Evolutionary conservation across 768 basidiomycete species (phyloP), one percentile per base, ranked within the genome.

Genomic region (Tephrocybe sp.): DNA sequence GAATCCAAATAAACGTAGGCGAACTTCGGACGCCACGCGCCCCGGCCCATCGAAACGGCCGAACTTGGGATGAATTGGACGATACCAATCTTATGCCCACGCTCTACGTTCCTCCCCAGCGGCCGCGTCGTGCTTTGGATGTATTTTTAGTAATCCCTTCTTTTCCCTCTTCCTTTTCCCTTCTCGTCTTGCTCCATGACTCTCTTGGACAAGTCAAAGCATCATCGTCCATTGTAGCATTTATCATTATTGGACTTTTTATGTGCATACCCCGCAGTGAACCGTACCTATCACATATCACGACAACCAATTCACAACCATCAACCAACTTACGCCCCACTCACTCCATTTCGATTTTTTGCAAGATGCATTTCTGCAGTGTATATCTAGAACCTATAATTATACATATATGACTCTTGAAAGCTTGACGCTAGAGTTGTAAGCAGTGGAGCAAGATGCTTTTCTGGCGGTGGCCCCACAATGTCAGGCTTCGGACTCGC

Each of bases 1-100:
- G 64, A 59, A 51, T 43, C 50, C 49, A 38, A 61, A 53, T 38
- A 67, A 67, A 49, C 55, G 66, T 10, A 49, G 48, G 34, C 62
- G 64, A 9, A 55, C 63, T 30, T 58, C 59, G 2, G 63, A 57
- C 3, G 60, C 52, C 39, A 40, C 41, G 14, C 61, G 61, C 26
- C 23, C 55, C 23, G 53, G 55, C 26, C 50, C 58, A 3, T 54
- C 57, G 34, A 66, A 63, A 54, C 57, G 62, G 19, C 43, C 38
- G 39, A 51, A 54, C 32, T 16, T 49, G 23, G 52, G 52, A 48
- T 57, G 31, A 51, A 52, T 35, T 52, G 53, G 39, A 41, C 41
- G 32, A 39, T 41, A 30, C 22, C 26, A 39, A 33, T 38, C 6
- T 48, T 16, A 45, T 51, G 30, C 36, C 49, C 23, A n/a, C n/a